A percentile compares a stretch with the other conserved stretches of the same genome.
These are phyloP conservation scores for Aurantiochytrium sp. DNA, from an alignment of 108 stramenopile genomes.

Conservation along the genomic window DNA sequence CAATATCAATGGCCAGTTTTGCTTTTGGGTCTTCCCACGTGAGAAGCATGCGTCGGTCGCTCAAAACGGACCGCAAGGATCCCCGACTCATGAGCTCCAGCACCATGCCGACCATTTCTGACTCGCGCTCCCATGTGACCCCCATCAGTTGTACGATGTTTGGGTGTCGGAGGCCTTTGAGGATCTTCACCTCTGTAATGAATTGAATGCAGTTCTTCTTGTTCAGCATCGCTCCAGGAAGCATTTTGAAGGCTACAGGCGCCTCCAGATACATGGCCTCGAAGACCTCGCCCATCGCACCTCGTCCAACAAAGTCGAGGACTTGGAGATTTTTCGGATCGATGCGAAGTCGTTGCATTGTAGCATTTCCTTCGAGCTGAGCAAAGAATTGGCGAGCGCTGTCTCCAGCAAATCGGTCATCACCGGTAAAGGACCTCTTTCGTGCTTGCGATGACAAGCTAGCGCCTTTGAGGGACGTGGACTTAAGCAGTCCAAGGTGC, in stretches of 20 bases:
- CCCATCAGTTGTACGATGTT: not conserved
- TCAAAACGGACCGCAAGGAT: not conserved
- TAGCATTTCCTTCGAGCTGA: not conserved
- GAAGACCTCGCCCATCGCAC: not conserved
- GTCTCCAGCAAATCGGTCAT: not conserved
- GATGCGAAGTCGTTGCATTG: not conserved
- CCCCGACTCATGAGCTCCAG: not conserved
- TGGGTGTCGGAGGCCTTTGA: not conserved
- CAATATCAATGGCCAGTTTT: slow-evolving; percentile 21
- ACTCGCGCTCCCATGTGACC: not conserved
- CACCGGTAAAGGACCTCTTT: too few species aligned
- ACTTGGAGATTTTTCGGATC: not conserved
- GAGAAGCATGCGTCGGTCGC: not conserved
- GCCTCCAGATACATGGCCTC: not conserved
- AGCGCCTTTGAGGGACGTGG: too few species aligned
- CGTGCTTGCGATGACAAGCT: too few species aligned
- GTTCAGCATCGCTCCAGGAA: not conserved
- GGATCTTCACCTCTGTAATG: not conserved
- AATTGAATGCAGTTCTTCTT: not conserved
- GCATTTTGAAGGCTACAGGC: not conserved
- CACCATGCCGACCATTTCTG: slow-evolving; percentile 20
- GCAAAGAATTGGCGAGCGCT: not conserved
- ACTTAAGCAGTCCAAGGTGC: too few species aligned
- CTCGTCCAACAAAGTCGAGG: not conserved
- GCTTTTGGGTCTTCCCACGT: slow-evolving; percentile 24